Evolutionary conservation across 345 rosid genomes (phyloP), one percentile per base, ranked within the genome.

Genomic region (Triadica sebifera): DNA sequence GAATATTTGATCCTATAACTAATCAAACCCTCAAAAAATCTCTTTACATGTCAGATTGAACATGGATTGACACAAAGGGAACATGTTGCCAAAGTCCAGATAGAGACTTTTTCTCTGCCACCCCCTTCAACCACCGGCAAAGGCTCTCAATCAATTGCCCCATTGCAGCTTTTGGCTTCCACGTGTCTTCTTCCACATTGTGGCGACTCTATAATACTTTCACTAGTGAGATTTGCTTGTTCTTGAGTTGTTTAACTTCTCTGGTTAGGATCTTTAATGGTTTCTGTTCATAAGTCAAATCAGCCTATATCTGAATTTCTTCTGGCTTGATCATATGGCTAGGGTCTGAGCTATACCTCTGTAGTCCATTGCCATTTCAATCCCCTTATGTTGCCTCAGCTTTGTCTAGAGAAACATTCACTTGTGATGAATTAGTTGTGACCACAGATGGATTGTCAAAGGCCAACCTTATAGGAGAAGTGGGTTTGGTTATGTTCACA

Each of bases 401-500:
- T 25, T 53, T 70, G 5, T 77, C 66, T 0, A 64, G 46, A 25
- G 60, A 69, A 63, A 77, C 47, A 22, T 77, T 71, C 56, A 70
- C 65, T 3, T 77, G 70, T n/a, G 65, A 70, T 20, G 79, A 70
- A 56, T 45, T 77, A 56, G 58, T 29, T 20, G 52, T 12, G 7
- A 75, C 79, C 41, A 77, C 79, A 4, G 46, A 77, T 25, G 75
- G 79, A 19, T 77, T 77, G 66, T 70, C 79, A 41, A 66, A 64
- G 5, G 57, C 79, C 19, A 77, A 77, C 64, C 71, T 77, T 15
- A 56, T 77, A 6, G 79, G 79, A 41, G 65, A 77, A 77, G 79
- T 50, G 79, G 79, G 22, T 77, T 77, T 70, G 79, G 79, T 12
- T 64, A 70, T 77, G 79, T 77, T 19, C 79, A 77, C 60, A 77